A percentile compares a stretch with the other conserved stretches of the same genome.
Conservation (phyloP, 331 rosid genomes). For the Quercus tomentella region DNA sequence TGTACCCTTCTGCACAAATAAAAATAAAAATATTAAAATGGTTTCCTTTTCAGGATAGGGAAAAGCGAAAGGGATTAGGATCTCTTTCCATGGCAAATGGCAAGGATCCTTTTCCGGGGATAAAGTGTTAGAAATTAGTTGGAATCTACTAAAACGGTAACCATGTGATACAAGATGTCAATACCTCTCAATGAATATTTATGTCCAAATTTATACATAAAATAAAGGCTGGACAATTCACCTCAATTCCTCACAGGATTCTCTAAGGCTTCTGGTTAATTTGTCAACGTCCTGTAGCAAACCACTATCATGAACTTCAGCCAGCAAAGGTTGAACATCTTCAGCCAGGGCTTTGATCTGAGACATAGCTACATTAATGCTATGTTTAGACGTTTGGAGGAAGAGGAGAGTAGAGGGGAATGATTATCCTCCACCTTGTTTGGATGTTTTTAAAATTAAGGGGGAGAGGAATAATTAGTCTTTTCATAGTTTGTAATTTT, state of each 20-base stretch:
- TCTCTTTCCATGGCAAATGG: too few species aligned
- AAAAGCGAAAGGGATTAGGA: too few species aligned
- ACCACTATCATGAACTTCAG: slow-evolving; percentile 78
- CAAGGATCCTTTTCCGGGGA: too few species aligned
- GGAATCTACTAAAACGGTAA: neutral
- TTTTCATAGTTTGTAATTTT: too few species aligned
- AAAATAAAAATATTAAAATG: neutral
- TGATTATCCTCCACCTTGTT: too few species aligned
- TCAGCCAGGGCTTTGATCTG: slow-evolving; percentile 97
- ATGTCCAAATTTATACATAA: neutral
- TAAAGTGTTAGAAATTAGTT: too few species aligned
- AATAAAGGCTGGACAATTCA: slow-evolving; percentile 23
- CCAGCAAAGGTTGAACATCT: slow-evolving; percentile 85
- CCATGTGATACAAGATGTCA: neutral
- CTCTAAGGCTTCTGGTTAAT: slow-evolving; percentile 69
- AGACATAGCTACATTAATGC: slow-evolving; percentile 66
- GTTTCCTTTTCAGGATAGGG: too few species aligned
- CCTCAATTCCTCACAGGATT: slow-evolving; percentile 84
- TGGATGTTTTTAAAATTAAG: too few species aligned
- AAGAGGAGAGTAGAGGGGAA: too few species aligned
- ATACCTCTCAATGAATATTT: neutral
- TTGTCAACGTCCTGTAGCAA: slow-evolving; percentile 70
- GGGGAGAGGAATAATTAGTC: too few species aligned
- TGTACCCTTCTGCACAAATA: slow-evolving; percentile 56
- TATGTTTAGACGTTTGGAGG: too few species aligned